These are phyloP conservation scores for Barbarea vulgaris DNA, from an alignment of 345 rosid species.

Conservation along the genomic window DNA sequence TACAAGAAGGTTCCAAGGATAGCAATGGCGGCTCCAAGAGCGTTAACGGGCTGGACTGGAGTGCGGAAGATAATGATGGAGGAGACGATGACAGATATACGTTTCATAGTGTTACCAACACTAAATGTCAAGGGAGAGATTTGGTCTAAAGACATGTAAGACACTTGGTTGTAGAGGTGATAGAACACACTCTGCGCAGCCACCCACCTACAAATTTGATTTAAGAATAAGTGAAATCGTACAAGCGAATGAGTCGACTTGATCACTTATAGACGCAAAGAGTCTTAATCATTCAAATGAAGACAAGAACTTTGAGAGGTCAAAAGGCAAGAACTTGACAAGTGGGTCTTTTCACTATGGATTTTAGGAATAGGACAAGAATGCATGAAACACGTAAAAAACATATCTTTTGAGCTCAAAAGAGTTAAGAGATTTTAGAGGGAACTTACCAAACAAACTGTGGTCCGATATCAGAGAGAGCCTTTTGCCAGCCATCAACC, in stretches of 20 bases:
- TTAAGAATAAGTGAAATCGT: background rate
- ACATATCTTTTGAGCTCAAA: background rate
- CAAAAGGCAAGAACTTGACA: conserved; percentile 31
- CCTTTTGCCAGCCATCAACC: conserved; percentile 79
- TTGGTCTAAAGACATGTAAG: conserved; percentile 97
- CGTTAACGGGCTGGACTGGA: conserved; percentile 91
- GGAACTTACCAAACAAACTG: conserved; percentile 70
- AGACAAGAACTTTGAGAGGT: conserved; percentile 2
- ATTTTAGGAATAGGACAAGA: conserved; percentile 33
- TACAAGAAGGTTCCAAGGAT: conserved; percentile 95
- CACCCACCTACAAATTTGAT: conserved; percentile 70
- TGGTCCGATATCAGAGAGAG: conserved; percentile 81
- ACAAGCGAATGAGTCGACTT: background rate
- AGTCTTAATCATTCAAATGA: background rate
- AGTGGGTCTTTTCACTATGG: conserved; percentile 19
- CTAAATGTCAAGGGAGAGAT: conserved; percentile 97
- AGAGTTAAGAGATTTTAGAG: background rate
- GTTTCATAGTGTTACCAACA: conserved; percentile 96
- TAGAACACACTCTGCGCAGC: conserved; percentile 97
- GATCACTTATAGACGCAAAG: background rate
- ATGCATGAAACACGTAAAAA: conserved; percentile 3
- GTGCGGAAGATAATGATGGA: conserved; percentile 97
- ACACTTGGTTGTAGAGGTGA: conserved; percentile 96
- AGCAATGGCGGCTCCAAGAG: conserved; percentile 96
- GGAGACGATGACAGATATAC: conserved; percentile 93